These are phyloP conservation scores for Aurantiochytrium sp. DNA, from an alignment of 108 stramenopile genomes.

Conservation along the genomic window DNA sequence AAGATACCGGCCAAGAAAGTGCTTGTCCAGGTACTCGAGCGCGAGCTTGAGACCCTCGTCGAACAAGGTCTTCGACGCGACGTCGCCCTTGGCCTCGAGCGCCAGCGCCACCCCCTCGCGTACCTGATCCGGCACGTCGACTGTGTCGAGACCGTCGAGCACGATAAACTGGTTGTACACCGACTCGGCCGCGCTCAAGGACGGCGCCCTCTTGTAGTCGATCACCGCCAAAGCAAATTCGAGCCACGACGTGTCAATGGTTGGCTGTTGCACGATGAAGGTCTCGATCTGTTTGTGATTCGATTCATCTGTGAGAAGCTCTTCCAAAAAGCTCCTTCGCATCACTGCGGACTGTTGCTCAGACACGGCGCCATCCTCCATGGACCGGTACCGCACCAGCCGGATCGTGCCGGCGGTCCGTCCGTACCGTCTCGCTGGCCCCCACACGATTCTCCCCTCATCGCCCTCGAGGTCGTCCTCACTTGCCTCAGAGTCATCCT, in stretches of 20 bases:
- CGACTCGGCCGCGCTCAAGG: too few relatives aligned
- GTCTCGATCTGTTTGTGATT: conserved; percentile 1
- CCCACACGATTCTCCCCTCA: too few relatives aligned
- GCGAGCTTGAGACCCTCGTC: background rate
- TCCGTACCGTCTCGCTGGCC: background rate
- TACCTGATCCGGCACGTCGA: background rate
- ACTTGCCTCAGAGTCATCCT: too few relatives aligned
- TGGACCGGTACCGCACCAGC: background rate
- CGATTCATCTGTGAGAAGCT: background rate
- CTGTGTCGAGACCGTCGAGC: background rate
- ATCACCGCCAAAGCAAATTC: background rate
- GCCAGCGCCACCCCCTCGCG: background rate
- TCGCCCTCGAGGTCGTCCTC: too few relatives aligned
- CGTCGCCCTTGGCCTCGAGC: background rate
- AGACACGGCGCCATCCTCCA: background rate
- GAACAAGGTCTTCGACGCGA: background rate
- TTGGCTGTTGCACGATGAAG: background rate
- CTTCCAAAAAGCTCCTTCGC: conserved; percentile 28
- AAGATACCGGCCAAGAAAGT: background rate
- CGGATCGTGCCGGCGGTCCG: background rate
- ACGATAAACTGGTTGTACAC: background rate
- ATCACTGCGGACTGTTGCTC: background rate
- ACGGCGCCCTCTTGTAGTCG: background rate
- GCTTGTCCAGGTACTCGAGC: background rate
- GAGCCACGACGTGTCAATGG: background rate